Percentiles rank a stretch among this genome's conserved stretches.
Evolutionary conservation across 768 basidiomycete species (phyloP).

Genomic region (Crepidotus variabilis): DNA sequence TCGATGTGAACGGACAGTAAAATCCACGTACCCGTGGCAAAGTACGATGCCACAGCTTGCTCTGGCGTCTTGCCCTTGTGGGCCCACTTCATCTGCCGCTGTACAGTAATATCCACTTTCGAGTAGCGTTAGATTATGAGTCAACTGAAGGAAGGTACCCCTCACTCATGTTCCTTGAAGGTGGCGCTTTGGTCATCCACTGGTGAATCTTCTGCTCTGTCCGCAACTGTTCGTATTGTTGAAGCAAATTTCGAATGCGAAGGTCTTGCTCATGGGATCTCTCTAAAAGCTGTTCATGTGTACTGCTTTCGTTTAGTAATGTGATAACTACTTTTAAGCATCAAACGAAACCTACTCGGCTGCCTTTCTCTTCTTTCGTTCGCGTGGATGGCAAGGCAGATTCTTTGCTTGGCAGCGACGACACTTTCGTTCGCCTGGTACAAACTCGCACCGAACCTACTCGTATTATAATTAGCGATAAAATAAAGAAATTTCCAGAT

Average conservation of each 20-base stretch:
- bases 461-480: background rate
- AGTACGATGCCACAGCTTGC: slow-evolving; percentile 30
- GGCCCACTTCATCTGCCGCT: slow-evolving; percentile 11
- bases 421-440: slow-evolving; percentile 40
- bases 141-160: background rate
- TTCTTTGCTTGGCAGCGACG: slow-evolving; percentile 45
- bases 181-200: slow-evolving; percentile 33
- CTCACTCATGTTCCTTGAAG: slow-evolving; percentile 11
- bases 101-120: slow-evolving; percentile 7
- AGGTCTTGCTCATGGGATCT: slow-evolving; percentile 41
- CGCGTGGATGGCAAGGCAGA: slow-evolving; percentile 41
- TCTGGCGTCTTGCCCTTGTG: slow-evolving; percentile 32
- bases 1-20: background rate
- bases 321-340: background rate
- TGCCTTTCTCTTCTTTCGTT: slow-evolving; percentile 53
- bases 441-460: slow-evolving; percentile 52
- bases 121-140: background rate
- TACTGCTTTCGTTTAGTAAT: slow-evolving; percentile 26
- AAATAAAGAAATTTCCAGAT: background rate
- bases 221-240: slow-evolving; percentile 38
- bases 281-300: slow-evolving; percentile 51
- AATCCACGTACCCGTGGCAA: slow-evolving; percentile 26
- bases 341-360: slow-evolving; percentile 39
- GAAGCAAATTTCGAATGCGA: slow-evolving; percentile 41
- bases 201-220: slow-evolving; percentile 36